Percentiles rank a stretch among this genome's conserved stretches.
Evolutionary conservation across 2,329 filamentous ascomycete genomes (phyloP).

Genomic region (Trichoderma simmonsii): DNA sequence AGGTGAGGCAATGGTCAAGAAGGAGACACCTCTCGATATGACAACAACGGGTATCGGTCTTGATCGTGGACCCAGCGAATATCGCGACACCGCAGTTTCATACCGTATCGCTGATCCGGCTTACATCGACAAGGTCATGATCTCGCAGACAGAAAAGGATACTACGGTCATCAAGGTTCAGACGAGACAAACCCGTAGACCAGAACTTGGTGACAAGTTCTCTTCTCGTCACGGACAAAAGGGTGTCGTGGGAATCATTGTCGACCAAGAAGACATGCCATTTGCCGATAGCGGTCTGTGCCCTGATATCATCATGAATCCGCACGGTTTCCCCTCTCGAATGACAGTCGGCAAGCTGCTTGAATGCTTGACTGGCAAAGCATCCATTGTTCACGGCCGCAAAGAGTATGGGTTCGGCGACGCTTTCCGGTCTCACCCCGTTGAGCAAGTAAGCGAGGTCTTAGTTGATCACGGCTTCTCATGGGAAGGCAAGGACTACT

Average conservation of each 20-base stretch:
- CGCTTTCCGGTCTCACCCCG: constrained; percentile 76
- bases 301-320: constrained; percentile 99
- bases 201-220: constrained; percentile 97
- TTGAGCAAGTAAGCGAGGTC: constrained; percentile 84
- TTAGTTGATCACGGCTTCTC: constrained; percentile 87
- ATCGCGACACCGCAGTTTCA: constrained; percentile 65
- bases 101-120: constrained; percentile 82
- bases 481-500: constrained; percentile 95
- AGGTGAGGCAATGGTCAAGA: constrained; percentile 87
- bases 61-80: constrained; percentile 60
- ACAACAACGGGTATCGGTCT: constrained; percentile 68
- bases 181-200: constrained; percentile 90
- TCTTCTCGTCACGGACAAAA: constrained; percentile 98
- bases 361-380: constrained; percentile 91
- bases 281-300: constrained; percentile 87
- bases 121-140: constrained; percentile 95
- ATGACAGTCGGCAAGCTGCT: constrained; percentile 99
- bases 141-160: constrained; percentile 84
- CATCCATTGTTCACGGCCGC: constrained; percentile 78
- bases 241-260: constrained; percentile 94
- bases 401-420: constrained; percentile 82
- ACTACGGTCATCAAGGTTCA: constrained; percentile 88
- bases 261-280: constrained; percentile 94
- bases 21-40: constrained; percentile 78
- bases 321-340: constrained; percentile 97